Percentiles rank a stretch among this genome's conserved stretches.
Evolutionary conservation across 1,139 yeast genomes (phyloP).

Genomic region (Yamadazyma mexicana): DNA sequence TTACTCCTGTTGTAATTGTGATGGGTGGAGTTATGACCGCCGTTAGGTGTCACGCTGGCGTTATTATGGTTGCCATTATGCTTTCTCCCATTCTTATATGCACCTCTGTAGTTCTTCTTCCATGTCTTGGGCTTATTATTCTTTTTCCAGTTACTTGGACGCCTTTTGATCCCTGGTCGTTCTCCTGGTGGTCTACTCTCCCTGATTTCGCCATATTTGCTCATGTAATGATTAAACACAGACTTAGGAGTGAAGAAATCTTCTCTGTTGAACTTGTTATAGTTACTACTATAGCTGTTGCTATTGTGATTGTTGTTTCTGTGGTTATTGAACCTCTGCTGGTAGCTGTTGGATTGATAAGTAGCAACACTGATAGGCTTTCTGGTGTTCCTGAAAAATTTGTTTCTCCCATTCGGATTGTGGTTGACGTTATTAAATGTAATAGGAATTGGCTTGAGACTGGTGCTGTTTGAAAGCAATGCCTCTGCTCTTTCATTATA

Average conservation of each 20-base stretch:
- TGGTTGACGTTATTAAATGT: slow-evolving; percentile 10
- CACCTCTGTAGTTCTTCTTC: slow-evolving; percentile 18
- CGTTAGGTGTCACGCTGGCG: slow-evolving; percentile 15
- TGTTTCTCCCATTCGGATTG: slow-evolving; percentile 20
- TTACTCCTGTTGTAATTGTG: slow-evolving; percentile 15
- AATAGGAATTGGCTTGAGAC: slow-evolving; percentile 47
- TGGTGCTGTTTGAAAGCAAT: slow-evolving; percentile 38
- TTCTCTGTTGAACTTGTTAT: slow-evolving; percentile 53
- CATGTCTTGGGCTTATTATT: slow-evolving; percentile 25
- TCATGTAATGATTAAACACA: slow-evolving; percentile 69
- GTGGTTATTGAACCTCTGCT: slow-evolving; percentile 22
- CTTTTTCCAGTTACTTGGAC: slow-evolving; percentile 33
- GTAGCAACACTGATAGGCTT: slow-evolving; percentile 67
- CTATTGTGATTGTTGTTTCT: slow-evolving; percentile 25
- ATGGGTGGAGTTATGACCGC: slow-evolving; percentile 10
- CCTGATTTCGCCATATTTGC: slow-evolving; percentile 54
- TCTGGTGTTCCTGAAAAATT: slow-evolving; percentile 49
- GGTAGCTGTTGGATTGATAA: slow-evolving; percentile 34
- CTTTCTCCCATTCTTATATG: slow-evolving; percentile 11
- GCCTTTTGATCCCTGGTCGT: slow-evolving; percentile 15
- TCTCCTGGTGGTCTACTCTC: slow-evolving; percentile 14
- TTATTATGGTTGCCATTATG: slow-evolving; percentile 16
- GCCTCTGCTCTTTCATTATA: slow-evolving; percentile 51
- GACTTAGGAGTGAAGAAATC: slow-evolving; percentile 80
- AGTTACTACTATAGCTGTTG: slow-evolving; percentile 22